phyloP scores from a whole-genome alignment of 352 stramenopile genomes.

The Phytophthora tubulina region DNA sequence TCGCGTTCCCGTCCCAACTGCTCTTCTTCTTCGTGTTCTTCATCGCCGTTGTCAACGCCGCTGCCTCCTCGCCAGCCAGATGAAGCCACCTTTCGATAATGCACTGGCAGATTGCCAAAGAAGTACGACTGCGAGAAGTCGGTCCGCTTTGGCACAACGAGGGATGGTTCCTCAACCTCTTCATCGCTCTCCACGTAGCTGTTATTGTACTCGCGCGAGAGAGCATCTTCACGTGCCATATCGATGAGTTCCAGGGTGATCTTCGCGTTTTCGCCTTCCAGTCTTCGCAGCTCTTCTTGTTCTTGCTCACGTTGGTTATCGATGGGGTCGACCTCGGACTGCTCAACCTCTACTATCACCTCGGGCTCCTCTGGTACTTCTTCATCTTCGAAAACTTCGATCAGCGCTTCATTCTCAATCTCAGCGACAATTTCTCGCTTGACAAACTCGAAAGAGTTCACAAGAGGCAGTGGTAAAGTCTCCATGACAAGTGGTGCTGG shows the following conservation, averaged over 20 bases:
- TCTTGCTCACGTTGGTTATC: conserved; percentile 33
- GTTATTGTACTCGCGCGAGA: conserved; percentile 42
- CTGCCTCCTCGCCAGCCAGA: conserved; percentile 65
- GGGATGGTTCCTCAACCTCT: conserved; percentile 47
- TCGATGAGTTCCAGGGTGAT: conserved; percentile 39
- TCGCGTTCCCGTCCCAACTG: conserved; percentile 63
- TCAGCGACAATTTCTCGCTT: conserved; percentile 20
- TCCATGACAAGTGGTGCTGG: conserved; percentile 58
- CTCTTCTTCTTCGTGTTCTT: conserved; percentile 80
- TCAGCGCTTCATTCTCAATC: conserved; percentile 17
- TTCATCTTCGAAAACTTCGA: conserved; percentile 25
- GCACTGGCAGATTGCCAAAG: conserved; percentile 66
- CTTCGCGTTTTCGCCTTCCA: conserved; percentile 28
- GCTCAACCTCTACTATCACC: conserved; percentile 6
- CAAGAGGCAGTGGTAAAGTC: conserved; percentile 45
- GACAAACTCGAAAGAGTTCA: conserved; percentile 46
- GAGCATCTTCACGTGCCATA: conserved; percentile 42
- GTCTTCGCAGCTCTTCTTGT: conserved; percentile 32
- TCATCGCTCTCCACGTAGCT: conserved; percentile 62
- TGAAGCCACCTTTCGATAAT: conserved; percentile 54
- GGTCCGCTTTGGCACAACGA: conserved; percentile 64
- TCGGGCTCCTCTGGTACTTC: conserved; percentile 16
- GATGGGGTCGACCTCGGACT: conserved; percentile 14
- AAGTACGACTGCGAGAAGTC: conserved; percentile 81
- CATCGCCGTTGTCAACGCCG: conserved; percentile 76